Base-by-base conservation (phyloP, 345 rosid species). In the Eucalyptus brandiana region DNA sequence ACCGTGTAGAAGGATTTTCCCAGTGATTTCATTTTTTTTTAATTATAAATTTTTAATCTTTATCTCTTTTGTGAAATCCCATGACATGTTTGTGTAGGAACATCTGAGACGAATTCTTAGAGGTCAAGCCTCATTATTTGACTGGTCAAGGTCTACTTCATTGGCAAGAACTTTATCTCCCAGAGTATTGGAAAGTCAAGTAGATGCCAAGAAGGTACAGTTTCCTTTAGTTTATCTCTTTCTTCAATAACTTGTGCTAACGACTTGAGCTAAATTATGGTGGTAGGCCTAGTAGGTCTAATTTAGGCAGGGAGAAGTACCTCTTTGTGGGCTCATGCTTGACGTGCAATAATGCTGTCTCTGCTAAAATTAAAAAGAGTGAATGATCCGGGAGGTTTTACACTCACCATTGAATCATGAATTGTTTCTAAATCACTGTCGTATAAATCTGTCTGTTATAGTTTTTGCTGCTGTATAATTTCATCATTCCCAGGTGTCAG, bases 81-180 rank as follows among this genome's bases (percentile, higher is more conserved):
- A 40, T 76, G 47, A 40, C 85, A 40, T 76, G 28, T 34, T 80
- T 42, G 30, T 80, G 48, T 51, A 98, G 99, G 98, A 97, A 89
- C 98, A 98, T 90, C 90, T 98, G 91, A 95, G 99, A 91, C 94
- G 99, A 92, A 94, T 98, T 92, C 97, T 98, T 88, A 96, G 98
- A 94, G 99, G 99, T 89, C 99, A 98, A 91, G 93, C 99, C 49
- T 97, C 97, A 53, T 94, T 98, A 34, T 98, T 98, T 89, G 98
- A 98, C 89, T 98, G 99, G 99, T 93, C 99, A 49, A 95, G 99
- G 91, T 98, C 99, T 93, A 94, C 96, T 83, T 98, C 99, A 30
- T 90, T 98, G 90, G 99, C 99, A 89, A 96, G 99, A 94, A 96
- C 96, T 88, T 92, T 98, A 81, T 98, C 99, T 90, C 99, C 99